Evolutionary conservation across 805 yeast genomes (phyloP).

Genomic region (Yamadazyma endophytica): DNA sequence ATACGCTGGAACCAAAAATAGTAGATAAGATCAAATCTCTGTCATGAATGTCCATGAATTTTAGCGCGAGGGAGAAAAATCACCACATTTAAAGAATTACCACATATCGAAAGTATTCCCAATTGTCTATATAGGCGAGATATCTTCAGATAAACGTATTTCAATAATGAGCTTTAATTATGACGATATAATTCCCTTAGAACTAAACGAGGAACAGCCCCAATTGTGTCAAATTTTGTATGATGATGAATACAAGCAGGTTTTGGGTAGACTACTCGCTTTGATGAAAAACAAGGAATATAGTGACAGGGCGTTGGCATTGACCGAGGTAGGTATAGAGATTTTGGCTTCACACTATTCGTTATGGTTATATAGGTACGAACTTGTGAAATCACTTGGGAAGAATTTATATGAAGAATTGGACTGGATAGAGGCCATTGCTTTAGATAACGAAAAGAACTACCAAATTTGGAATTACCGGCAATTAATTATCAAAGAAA

Average conservation of each 20-base stretch:
- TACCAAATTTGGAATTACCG: constrained; percentile 98
- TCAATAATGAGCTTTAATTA: constrained; percentile 17
- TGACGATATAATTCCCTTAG: constrained; percentile 42
- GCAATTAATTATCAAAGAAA: constrained; percentile 51
- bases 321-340: constrained; percentile 61
- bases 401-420: constrained; percentile 51
- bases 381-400: constrained; percentile 41
- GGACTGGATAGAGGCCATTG: constrained; percentile 74
- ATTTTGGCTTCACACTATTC: constrained; percentile 88
- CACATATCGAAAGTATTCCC: no score
- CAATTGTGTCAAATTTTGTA: constrained; percentile 67
- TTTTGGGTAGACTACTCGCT: constrained; percentile 60
- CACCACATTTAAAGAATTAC: no score
- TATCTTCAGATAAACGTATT: no score
- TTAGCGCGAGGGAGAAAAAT: no score
- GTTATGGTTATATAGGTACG: constrained; percentile 71
- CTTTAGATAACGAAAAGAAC: constrained; percentile 77
- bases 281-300: constrained; percentile 56
- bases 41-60: constrained; percentile 12
- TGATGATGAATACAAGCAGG: constrained; percentile 61
- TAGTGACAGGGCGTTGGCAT: constrained; percentile 64
- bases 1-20: constrained; percentile 12
- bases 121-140: no score
- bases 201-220: constrained; percentile 38
- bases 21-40: constrained; percentile 15